Evolutionary conservation across 1,139 yeast species (phyloP).

Genomic region (Kurtzmaniella quercitrusa): DNA sequence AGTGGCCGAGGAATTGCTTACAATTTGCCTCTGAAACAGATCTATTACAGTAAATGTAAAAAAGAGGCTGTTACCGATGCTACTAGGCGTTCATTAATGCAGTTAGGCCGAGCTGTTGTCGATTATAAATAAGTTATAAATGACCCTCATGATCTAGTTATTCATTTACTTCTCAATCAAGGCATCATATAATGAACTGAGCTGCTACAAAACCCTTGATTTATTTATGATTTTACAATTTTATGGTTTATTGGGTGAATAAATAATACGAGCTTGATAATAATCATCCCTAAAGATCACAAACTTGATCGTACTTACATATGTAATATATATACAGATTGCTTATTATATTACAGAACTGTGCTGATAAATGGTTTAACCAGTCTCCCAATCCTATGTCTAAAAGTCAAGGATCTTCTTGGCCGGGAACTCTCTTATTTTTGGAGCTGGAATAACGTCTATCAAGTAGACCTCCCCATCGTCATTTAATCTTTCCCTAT

Average conservation of each 20-base stretch:
- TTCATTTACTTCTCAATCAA: neutral
- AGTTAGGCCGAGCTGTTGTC: slow-evolving; percentile 20
- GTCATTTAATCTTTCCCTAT: slow-evolving; percentile 84
- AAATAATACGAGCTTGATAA: no score
- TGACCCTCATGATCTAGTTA: neutral
- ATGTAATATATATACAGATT: neutral
- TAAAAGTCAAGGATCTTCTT: slow-evolving; percentile 55
- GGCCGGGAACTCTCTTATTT: slow-evolving; percentile 55
- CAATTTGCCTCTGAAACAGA: slow-evolving; percentile 29
- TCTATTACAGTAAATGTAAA: slow-evolving; percentile 42
- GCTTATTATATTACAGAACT: neutral
- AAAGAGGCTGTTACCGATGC: slow-evolving; percentile 54
- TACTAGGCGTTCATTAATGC: slow-evolving; percentile 35
- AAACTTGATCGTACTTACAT: no score
- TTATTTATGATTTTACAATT: no score
- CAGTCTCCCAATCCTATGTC: no score
- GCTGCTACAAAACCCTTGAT: no score
- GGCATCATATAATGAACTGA: neutral
- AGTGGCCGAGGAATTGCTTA: slow-evolving; percentile 39
- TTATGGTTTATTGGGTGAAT: no score
- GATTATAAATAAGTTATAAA: slow-evolving; percentile 14
- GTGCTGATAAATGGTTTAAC: no score
- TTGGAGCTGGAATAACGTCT: slow-evolving; percentile 70
- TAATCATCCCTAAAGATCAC: no score
- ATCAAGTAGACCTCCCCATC: slow-evolving; percentile 77